Evolutionary conservation across 768 basidiomycete species (phyloP).

Genomic region (Cystofilobasidium macerans): DNA sequence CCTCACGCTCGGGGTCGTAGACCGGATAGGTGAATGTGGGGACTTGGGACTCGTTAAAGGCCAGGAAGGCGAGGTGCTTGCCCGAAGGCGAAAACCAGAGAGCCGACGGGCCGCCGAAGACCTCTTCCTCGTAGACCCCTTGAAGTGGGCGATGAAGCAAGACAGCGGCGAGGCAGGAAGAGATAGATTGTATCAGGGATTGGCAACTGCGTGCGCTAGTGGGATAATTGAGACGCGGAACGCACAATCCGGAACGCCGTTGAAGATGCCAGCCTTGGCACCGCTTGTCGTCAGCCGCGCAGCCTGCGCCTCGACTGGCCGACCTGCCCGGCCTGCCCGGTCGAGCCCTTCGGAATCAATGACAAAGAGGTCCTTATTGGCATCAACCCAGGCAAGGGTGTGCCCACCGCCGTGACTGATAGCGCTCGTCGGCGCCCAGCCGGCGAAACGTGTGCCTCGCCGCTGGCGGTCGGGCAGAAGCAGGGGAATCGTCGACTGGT

Average conservation of each 20-base stretch:
- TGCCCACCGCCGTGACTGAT: constrained; percentile 67
- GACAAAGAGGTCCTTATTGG: constrained; percentile 86
- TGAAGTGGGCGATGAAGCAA: background rate
- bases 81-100: constrained; percentile 88
- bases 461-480: constrained; percentile 31
- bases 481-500: constrained; percentile 59
- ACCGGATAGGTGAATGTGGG: constrained; percentile 73
- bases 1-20: constrained; percentile 73
- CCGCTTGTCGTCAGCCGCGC: constrained; percentile 71
- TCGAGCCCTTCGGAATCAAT: constrained; percentile 41
- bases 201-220: background rate
- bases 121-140: constrained; percentile 50
- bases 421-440: too few species aligned
- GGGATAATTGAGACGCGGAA: background rate
- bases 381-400: constrained; percentile 71
- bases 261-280: constrained; percentile 62
- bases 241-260: constrained; percentile 80
- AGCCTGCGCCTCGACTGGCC: constrained; percentile 44
- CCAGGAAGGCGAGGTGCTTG: constrained; percentile 61
- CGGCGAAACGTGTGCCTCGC: constrained; percentile 54
- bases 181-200: background rate
- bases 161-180: too few species aligned
- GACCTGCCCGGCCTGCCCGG: constrained; percentile 7
- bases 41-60: constrained; percentile 78
- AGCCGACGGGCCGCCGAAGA: constrained; percentile 59